phyloP scores from a whole-genome alignment of 139 green algal genomes.

The Chlamydomonas incerta region DNA sequence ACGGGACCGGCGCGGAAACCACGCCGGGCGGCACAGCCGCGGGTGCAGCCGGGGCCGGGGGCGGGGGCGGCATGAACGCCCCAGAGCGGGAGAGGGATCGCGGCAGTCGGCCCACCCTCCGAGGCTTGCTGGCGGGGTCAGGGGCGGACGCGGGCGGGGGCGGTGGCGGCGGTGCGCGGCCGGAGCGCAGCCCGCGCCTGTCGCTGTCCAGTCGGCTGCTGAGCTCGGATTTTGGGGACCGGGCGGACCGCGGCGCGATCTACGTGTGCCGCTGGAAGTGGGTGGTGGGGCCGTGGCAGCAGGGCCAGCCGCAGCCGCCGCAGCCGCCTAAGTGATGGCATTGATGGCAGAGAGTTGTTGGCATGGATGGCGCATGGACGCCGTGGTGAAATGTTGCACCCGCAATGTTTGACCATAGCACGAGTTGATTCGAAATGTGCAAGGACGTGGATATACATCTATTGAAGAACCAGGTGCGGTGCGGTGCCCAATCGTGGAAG shows the following conservation, averaged over 20 bases:
- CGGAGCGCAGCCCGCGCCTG: neutral
- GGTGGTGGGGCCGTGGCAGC: neutral
- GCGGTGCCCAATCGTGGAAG: too few species aligned
- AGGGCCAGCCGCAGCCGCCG: neutral
- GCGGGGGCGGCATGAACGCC: neutral
- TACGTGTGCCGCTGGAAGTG: conserved; percentile 13
- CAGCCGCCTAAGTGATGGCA: too few species aligned
- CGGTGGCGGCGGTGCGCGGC: neutral
- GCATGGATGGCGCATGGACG: too few species aligned
- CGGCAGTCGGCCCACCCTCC: neutral
- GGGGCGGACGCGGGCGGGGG: too few species aligned
- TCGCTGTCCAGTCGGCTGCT: conserved; percentile 19
- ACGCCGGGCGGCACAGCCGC: neutral
- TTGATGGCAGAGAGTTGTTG: too few species aligned
- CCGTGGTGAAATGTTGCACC: too few species aligned
- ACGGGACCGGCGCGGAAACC: too few species aligned
- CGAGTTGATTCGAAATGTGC: too few species aligned
- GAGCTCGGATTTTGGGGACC: neutral
- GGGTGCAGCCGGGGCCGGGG: neutral
- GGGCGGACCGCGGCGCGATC: neutral
- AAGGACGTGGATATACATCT: too few species aligned
- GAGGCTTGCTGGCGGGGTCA: neutral
- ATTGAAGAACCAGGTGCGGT: too few species aligned
- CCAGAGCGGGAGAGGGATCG: neutral
- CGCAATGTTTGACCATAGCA: too few species aligned